Conservation (phyloP, 129 eudicot genomes). For the Oenanthe sinensis region DNA sequence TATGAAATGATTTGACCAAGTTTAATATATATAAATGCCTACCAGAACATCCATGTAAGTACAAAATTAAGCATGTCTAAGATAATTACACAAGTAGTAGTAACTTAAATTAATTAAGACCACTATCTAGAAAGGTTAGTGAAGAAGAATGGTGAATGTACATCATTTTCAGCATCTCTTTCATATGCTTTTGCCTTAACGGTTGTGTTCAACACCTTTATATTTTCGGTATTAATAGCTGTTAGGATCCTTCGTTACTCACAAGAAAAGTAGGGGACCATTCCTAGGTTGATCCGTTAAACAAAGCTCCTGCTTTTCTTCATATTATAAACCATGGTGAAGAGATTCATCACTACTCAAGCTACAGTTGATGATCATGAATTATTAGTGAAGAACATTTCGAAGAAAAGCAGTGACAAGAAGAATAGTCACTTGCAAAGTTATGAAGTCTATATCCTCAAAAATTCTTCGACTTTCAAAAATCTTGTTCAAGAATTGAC, state of each 20-base stretch:
- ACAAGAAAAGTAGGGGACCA: slow-evolving; percentile 22
- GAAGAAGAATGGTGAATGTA: slow-evolving; percentile 13
- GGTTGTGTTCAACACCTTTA: slow-evolving; percentile 16
- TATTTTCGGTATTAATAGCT: slow-evolving; percentile 24
- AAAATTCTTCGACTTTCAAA: slow-evolving; percentile 50
- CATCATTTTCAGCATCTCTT: slow-evolving; percentile 32
- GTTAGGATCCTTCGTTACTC: slow-evolving; percentile 39
- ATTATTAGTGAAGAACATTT: slow-evolving; percentile 19
- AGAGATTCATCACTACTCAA: not conserved
- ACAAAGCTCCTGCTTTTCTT: slow-evolving; percentile 5
- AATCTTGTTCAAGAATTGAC: slow-evolving; percentile 59
- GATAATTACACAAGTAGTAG: not conserved
- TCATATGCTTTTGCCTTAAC: slow-evolving; percentile 18
- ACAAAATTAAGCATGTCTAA: slow-evolving; percentile 25
- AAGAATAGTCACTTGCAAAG: slow-evolving; percentile 15
- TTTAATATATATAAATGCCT: not conserved
- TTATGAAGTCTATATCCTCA: slow-evolving; percentile 44
- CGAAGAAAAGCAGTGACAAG: slow-evolving; percentile 19
- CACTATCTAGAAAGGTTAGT: slow-evolving; percentile 10
- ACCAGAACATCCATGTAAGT: slow-evolving; percentile 8
- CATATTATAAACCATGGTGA: slow-evolving; percentile 5
- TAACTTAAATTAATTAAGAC: not conserved
- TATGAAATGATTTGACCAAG: not conserved
- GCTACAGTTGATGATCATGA: slow-evolving; percentile 12
- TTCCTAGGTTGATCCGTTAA: slow-evolving; percentile 19